A percentile compares a stretch with the other conserved stretches of the same genome.
These are phyloP conservation scores for Neurospora sp. DNA, from an alignment of 495 filamentous ascomycete species.

Conservation along the genomic window DNA sequence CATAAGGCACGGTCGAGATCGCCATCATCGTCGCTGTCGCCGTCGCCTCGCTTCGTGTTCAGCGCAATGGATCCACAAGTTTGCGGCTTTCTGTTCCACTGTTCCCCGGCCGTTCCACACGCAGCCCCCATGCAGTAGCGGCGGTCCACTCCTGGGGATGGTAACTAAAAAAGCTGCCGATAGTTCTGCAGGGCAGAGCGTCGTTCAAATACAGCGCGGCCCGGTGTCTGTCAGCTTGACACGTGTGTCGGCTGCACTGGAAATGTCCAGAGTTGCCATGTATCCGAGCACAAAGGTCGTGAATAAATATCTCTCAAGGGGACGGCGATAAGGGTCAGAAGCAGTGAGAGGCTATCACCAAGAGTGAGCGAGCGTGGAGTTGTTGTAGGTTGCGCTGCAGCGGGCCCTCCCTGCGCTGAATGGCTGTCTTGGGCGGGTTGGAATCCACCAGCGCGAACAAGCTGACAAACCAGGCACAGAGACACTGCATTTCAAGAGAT, in stretches of 20 bases:
- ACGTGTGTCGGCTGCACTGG: constrained; percentile 14
- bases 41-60: not conserved
- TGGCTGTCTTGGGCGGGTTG: not conserved
- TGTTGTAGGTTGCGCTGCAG: not conserved
- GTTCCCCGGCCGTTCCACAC: not conserved
- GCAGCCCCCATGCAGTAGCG: not conserved
- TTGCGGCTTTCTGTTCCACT: not conserved
- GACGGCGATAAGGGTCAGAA: not conserved
- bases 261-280: not conserved
- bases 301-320: not conserved
- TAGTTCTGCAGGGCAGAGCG: not conserved
- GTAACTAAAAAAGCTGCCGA: not conserved
- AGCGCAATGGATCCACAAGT: not conserved
- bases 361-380: not conserved
- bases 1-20: not conserved
- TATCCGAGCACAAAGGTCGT: not conserved
- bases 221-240: constrained; percentile 19
- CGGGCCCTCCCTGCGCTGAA: not conserved
- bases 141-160: not conserved
- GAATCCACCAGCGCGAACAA: not conserved
- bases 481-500: not conserved
- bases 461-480: not conserved
- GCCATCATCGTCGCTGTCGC: not conserved
- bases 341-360: not conserved
- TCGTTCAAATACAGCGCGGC: constrained; percentile 2